Evolutionary conservation across 2,329 filamentous ascomycete species (phyloP).

Genomic region (Incumbomyces delicatus): DNA sequence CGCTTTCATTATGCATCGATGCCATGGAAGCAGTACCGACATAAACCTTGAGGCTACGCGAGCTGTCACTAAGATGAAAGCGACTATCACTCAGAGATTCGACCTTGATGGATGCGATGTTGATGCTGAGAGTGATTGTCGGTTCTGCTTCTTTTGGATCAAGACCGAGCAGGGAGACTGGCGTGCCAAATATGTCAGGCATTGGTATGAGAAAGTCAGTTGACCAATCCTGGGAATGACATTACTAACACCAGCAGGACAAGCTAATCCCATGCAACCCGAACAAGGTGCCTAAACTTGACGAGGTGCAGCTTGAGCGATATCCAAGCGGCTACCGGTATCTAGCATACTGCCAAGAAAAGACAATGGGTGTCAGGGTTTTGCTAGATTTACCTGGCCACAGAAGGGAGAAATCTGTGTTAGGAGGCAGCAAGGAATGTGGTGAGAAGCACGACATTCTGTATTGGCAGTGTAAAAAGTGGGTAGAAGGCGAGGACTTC

Average conservation of each 20-base stretch:
- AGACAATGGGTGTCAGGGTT: slow-evolving; percentile 37
- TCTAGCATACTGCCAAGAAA: slow-evolving; percentile 37
- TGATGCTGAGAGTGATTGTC: slow-evolving; percentile 19
- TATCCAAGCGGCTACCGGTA: slow-evolving; percentile 39
- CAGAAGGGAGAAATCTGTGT: slow-evolving; percentile 10
- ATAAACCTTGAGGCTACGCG: slow-evolving; percentile 30
- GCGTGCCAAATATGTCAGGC: slow-evolving; percentile 37
- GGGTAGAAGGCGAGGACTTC: slow-evolving; percentile 31
- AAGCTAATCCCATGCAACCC: slow-evolving; percentile 40
- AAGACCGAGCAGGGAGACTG: slow-evolving; percentile 26
- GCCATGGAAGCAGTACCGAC: slow-evolving; percentile 41
- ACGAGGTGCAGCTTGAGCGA: slow-evolving; percentile 30
- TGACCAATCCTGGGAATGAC: too few species aligned
- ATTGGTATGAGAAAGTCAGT: slow-evolving; percentile 40
- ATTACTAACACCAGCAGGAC: slow-evolving; percentile 24
- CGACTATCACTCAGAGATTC: slow-evolving; percentile 45
- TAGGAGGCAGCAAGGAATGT: slow-evolving; percentile 19
- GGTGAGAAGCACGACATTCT: slow-evolving; percentile 38
- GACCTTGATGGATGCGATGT: slow-evolving; percentile 19
- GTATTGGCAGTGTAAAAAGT: slow-evolving; percentile 35
- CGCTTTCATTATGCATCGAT: slow-evolving; percentile 50
- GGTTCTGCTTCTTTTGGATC: slow-evolving; percentile 18
- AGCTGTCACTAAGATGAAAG: slow-evolving; percentile 46
- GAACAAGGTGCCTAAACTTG: slow-evolving; percentile 31
- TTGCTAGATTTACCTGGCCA: slow-evolving; percentile 33